Evolutionary conservation across 768 basidiomycete species (phyloP).

Genomic region (Lentinula edodes): DNA sequence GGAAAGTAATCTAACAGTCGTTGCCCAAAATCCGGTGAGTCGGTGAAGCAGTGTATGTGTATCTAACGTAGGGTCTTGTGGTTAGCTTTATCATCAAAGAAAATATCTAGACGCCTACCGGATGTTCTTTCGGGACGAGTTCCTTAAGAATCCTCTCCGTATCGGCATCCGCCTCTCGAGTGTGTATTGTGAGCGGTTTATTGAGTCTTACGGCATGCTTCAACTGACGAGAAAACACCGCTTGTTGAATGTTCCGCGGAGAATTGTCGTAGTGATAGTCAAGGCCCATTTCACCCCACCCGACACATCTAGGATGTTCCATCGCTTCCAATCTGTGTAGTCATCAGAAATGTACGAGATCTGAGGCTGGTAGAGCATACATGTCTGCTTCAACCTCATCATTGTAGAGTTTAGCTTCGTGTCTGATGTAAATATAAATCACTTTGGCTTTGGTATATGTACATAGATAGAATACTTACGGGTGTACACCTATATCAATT

Average conservation of each 20-base stretch:
- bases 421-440: conserved; percentile 29
- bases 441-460: not conserved
- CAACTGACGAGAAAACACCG: conserved; percentile 65
- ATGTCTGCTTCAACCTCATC: conserved; percentile 66
- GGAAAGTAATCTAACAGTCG: conserved; percentile 72
- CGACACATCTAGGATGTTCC: conserved; percentile 76
- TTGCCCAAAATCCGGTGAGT: conserved; percentile 67
- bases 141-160: conserved; percentile 72
- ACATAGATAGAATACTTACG: conserved; percentile 36
- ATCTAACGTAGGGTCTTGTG: conserved; percentile 38
- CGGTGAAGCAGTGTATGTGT: conserved; percentile 87
- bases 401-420: conserved; percentile 66
- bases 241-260: conserved; percentile 61
- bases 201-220: conserved; percentile 57
- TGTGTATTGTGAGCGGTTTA: conserved; percentile 84
- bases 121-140: conserved; percentile 68
- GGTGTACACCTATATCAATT: conserved; percentile 56
- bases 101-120: conserved; percentile 28
- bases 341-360: not conserved
- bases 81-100: not conserved
- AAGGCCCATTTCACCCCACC: conserved; percentile 85
- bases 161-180: conserved; percentile 80
- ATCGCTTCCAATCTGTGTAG: conserved; percentile 61
- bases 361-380: conserved; percentile 29
- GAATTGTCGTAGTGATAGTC: conserved; percentile 84